Base-by-base conservation (phyloP, 2,329 filamentous ascomycete species). In the Amauroascus niger region DNA sequence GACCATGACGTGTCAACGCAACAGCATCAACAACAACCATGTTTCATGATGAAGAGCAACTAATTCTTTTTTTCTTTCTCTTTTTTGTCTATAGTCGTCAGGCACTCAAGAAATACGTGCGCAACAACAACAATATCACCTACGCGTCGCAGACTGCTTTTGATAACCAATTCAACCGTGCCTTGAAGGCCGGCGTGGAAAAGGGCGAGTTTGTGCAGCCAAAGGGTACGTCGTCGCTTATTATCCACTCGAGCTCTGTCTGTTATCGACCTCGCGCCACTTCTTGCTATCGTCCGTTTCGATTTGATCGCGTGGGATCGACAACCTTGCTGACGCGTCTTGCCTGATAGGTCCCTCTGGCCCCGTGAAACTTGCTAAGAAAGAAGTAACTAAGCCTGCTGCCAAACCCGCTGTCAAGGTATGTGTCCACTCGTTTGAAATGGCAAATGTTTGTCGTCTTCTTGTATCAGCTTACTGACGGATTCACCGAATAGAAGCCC, bases 281-380 rank as follows among this genome's bases (percentile, higher is more conserved):
- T 30, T 9, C 26, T 20, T 46, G 22, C 13, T 43, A 2, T 32
- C 30, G 24, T 14, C 54, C 20, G 24, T 24, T 13, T 55, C 40
- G 30, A 54, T 35, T 22, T 11, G 9, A 16, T 47, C 52, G n/a
- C 28, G 30, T 47, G 49, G 48, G 16, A 40, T n/a, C n/a, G n/a
- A 55, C 50, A 49, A 40, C 39, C 22, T 50, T 44, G 57, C 65
- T 69, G 58, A 71, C 66, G 60, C 63, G 60, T 63, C 56, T 52
- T 35, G 24, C 35, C 55, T 49, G 56, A 24, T 24, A 89, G 86
- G 86, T 65, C 79, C 88, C 56, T 95, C 89, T 59, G 89, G 89
- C 57, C 86, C 88, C 62, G 88, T 93, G 73, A 95, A 95, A 84
- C 84, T 95, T 57, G 86, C 85, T 56, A 91, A 91, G 83, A 89